A percentile compares a stretch with the other conserved stretches of the same genome.
phyloP scores from a whole-genome alignment of 176 grass and related monocot species.

The Triticum dicoccoides region DNA sequence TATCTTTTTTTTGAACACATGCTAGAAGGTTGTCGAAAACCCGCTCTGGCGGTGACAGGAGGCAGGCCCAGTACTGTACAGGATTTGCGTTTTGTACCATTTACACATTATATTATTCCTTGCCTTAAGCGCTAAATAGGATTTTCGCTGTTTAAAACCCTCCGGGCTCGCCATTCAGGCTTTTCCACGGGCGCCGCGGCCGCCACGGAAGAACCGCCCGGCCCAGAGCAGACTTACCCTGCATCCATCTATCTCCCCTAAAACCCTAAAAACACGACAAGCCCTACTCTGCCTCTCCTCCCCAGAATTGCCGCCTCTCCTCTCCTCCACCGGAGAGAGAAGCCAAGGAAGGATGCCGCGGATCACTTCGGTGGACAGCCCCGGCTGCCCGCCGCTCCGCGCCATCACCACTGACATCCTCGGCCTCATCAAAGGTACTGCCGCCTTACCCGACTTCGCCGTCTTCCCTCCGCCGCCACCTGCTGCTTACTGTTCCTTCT shows the following conservation, averaged over 20 bases:
- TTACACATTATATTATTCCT: too few relatives aligned
- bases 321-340: background rate
- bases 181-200: background rate
- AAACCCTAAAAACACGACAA: conserved; percentile 29
- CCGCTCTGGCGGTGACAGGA: too few relatives aligned
- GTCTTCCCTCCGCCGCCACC: background rate
- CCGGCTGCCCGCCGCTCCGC: conserved; percentile 78
- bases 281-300: background rate
- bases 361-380: conserved; percentile 60
- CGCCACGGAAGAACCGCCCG: background rate
- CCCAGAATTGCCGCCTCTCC: background rate
- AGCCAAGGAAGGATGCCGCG: conserved; percentile 68
- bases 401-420: conserved; percentile 71
- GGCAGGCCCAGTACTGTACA: too few relatives aligned
- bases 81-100: too few relatives aligned
- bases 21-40: too few relatives aligned
- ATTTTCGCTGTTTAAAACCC: too few relatives aligned
- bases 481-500: background rate
- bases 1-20: too few relatives aligned
- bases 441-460: background rate
- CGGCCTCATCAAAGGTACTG: conserved; percentile 82
- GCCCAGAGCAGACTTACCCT: background rate
- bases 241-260: background rate
- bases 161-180: too few relatives aligned
- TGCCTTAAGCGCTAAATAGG: too few relatives aligned